Evolutionary conservation across 2,329 filamentous ascomycete species (phyloP), one percentile per base, ranked within the genome.

Genomic region (Aspergillus sp.): DNA sequence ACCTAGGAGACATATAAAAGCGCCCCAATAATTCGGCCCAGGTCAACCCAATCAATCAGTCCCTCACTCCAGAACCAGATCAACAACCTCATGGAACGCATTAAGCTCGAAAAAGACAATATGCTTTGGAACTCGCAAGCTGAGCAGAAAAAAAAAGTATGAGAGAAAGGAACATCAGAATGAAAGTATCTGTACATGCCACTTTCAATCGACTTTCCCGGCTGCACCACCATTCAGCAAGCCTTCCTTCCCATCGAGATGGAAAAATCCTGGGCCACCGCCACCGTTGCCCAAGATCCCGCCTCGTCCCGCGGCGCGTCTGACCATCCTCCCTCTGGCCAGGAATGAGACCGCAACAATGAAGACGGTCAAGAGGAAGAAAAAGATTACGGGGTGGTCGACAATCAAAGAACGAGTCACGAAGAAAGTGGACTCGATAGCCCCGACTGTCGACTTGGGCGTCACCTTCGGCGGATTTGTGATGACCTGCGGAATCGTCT

Each of bases 401-500:
- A 51, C 49, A 31, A 61, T 54, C 40, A 65, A 66, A 16, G 59
- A 57, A 20, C 60, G 54, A 5, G 62, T 58, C 40, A 56, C 57
- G 49, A 68, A 69, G 45, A 68, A 65, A 19, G 64, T 44, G 15
- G 57, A 56, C 45, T 68, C 64, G 31, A 69, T 53, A 6, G 57
- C 53, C 37, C 66, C 64, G 29, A 68, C 60, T 4, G 66, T 68
- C 5, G 66, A 69, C 46, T 67, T 69, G n/a, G 66, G 55, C 11
- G 55, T 62, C 29, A 69, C 49, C 38, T 68, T 68, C 14, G 63
- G 56, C 11, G 69, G 67, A 17, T 60, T 64, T 26, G 61, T 53
- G 32, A 71, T 59, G 34, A 73, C 63, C 35, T 71, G 66, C 20
- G 65, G 66, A 27, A 74, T 64, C 10, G 86, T 93, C 61, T 94